Evolutionary conservation across 176 grass and related monocot genomes (phyloP).

Genomic region (Eragrostis nindensis): DNA sequence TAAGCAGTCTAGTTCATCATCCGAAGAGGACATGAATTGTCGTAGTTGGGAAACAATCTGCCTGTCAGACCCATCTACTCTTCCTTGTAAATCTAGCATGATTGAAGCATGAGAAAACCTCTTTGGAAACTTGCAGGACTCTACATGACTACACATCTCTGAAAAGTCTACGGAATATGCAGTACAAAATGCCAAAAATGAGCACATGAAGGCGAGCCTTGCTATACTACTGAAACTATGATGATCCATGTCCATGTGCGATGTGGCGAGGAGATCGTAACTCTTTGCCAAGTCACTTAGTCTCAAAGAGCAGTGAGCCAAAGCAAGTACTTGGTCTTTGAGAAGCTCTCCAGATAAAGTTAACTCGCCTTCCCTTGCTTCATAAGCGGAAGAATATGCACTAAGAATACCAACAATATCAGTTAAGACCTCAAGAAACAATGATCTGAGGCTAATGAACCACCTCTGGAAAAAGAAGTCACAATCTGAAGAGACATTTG

Average conservation of each 20-base stretch:
- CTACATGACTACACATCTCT: conserved; percentile 27
- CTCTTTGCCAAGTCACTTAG: conserved; percentile 67
- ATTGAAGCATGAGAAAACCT: conserved; percentile 52
- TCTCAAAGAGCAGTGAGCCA: conserved; percentile 60
- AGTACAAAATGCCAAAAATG: conserved; percentile 76
- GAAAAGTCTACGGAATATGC: conserved; percentile 63
- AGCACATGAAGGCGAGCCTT: conserved; percentile 71
- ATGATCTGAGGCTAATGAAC: conserved; percentile 84
- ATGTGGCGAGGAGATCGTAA: conserved; percentile 80
- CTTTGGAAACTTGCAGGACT: conserved; percentile 24
- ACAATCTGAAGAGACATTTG: conserved; percentile 37
- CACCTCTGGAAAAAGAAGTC: conserved; percentile 79
- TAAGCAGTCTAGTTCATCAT: conserved; percentile 40
- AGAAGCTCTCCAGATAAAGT: conserved; percentile 36
- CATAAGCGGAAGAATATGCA: conserved; percentile 39
- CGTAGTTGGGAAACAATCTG: conserved; percentile 41
- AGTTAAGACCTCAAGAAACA: conserved; percentile 62
- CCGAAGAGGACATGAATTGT: conserved; percentile 51
- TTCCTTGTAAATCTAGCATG: conserved; percentile 65
- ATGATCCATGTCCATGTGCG: conserved; percentile 70
- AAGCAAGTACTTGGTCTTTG: conserved; percentile 44
- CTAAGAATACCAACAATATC: conserved; percentile 58
- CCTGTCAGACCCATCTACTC: conserved; percentile 51
- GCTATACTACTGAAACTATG: conserved; percentile 59
- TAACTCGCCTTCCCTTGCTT: conserved; percentile 34